Evolutionary conservation across 768 basidiomycete species (phyloP), one percentile per base, ranked within the genome.

Genomic region (Tylopilus plumbeoviolaceoides): DNA sequence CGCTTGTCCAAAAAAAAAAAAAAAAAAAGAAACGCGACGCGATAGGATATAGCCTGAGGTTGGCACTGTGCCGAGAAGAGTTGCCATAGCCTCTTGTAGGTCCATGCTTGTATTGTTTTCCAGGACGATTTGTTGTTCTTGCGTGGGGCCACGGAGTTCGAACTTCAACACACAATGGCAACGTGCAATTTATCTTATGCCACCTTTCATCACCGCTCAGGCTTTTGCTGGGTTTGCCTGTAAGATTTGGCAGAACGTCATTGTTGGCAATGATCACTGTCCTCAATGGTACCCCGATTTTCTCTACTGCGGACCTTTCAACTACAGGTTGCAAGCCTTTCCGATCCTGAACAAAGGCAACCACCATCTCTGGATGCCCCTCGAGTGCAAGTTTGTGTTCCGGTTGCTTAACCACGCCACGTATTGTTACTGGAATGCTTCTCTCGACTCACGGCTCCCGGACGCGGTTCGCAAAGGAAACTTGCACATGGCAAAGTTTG

Each of bases 51-150:
- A n/a, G n/a, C n/a, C n/a, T n/a, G n/a, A 9, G 8, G 5, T 30
- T 23, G n/a, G 18, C 15, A 5, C 23, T 50, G 47, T 44, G n/a
- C 8, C 12, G 18, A 20, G 8, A 23, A 30, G 17, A 45, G 9
- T 18, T 47, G 57, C n/a, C n/a, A n/a, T 59, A 33, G 56, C 47
- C 48, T 44, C 57, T 18, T 36, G 38, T 45, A 21, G 15, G 40
- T 38, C 6, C 10, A 20, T n/a, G 23, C 23, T 44, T 36, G 27
- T 30, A 27, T 51, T 38, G 43, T 44, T 44, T 20, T 50, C 10
- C 30, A 30, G 10, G 30, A n/a, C 7, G 1, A 8, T 11, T 21
- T 33, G 23, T 18, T 43, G 49, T 50, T 36, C 33, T 25, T 18
- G n/a, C 17, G n/a, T 35, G 35, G 23, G 48, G 2, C 23, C 23